A percentile compares a stretch with the other conserved stretches of the same genome.
These are phyloP conservation scores for Sugiyamaella boreocaroliniensis DNA, from an alignment of 805 yeast species.

Conservation along the genomic window DNA sequence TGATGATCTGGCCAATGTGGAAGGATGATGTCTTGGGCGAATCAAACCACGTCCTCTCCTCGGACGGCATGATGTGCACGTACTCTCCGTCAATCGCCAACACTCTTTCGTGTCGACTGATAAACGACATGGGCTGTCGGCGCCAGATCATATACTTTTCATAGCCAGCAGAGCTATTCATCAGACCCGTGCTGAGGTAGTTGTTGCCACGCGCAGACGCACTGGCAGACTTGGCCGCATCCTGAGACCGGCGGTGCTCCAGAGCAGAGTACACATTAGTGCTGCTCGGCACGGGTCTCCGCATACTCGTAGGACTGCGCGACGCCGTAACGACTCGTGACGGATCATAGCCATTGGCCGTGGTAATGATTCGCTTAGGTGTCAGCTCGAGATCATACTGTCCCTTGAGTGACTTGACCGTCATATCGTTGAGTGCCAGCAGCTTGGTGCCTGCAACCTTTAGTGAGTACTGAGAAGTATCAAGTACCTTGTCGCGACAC, in stretches of 20 bases:
- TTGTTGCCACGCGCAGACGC: conserved; percentile 1
- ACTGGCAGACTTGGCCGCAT: conserved; percentile 4
- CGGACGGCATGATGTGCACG: conserved; percentile 79
- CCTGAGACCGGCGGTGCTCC: conserved; percentile 13
- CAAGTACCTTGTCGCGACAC: conserved; percentile 29
- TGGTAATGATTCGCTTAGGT: conserved; percentile 38
- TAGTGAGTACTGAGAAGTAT: conserved; percentile 27
- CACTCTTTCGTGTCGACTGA: conserved; percentile 72
- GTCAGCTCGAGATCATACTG: conserved; percentile 37
- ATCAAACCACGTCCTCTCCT: conserved; percentile 68
- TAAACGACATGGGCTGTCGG: conserved; percentile 77
- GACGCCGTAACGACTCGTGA: conserved; percentile 2
- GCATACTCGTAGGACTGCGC: not conserved
- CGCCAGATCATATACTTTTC: conserved; percentile 85
- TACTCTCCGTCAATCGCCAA: conserved; percentile 92
- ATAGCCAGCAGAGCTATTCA: conserved; percentile 46
- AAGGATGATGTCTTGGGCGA: conserved; percentile 76
- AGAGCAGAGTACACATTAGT: conserved; percentile 9
- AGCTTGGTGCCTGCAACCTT: conserved; percentile 27
- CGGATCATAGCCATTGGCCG: conserved; percentile 22
- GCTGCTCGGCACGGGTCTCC: not conserved
- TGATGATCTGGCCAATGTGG: conserved; percentile 69
- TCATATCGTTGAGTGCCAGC: conserved; percentile 17
- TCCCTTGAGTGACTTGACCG: conserved; percentile 39
- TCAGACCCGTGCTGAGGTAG: conserved; percentile 17